A percentile compares a stretch with the other conserved stretches of the same genome.
Conservation (phyloP, 768 basidiomycete species). For the Panellus pusillus region DNA sequence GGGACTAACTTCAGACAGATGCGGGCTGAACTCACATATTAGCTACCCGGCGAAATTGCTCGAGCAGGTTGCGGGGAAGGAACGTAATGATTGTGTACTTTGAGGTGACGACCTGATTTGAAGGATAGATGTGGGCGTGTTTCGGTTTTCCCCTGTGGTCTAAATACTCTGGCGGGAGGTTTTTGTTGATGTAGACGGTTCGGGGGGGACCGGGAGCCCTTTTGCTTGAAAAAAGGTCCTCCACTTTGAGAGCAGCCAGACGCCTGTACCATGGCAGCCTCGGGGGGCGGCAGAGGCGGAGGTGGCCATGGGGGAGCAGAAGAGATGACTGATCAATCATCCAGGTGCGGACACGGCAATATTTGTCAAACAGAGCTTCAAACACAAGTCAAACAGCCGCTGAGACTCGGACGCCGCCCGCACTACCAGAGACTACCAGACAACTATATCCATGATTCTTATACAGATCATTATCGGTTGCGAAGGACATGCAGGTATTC, state of each 20-base stretch:
- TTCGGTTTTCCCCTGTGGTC: constrained; percentile 45
- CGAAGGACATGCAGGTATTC: no score
- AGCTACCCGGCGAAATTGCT: constrained; percentile 68
- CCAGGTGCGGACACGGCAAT: no score
- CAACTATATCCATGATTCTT: no score
- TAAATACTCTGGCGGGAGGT: constrained; percentile 44
- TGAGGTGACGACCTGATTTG: constrained; percentile 61
- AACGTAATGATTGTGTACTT: constrained; percentile 52
- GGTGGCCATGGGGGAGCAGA: constrained; percentile 9
- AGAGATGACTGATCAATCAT: neutral
- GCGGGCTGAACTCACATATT: constrained; percentile 53
- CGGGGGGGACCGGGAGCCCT: constrained; percentile 41
- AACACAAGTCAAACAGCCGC: no score
- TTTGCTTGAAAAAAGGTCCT: constrained; percentile 44
- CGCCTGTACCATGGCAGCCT: constrained; percentile 35
- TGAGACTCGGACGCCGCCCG: no score
- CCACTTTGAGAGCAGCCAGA: constrained; percentile 39
- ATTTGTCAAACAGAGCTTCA: no score
- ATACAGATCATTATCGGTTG: no score
- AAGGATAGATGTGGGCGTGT: constrained; percentile 39
- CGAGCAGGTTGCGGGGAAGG: constrained; percentile 72
- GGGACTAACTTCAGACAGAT: neutral
- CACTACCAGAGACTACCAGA: no score
- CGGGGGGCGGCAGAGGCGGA: neutral
- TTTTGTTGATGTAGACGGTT: constrained; percentile 48